Base-by-base conservation (phyloP, 495 filamentous ascomycete genomes). In the Delitschia confertaspora region DNA sequence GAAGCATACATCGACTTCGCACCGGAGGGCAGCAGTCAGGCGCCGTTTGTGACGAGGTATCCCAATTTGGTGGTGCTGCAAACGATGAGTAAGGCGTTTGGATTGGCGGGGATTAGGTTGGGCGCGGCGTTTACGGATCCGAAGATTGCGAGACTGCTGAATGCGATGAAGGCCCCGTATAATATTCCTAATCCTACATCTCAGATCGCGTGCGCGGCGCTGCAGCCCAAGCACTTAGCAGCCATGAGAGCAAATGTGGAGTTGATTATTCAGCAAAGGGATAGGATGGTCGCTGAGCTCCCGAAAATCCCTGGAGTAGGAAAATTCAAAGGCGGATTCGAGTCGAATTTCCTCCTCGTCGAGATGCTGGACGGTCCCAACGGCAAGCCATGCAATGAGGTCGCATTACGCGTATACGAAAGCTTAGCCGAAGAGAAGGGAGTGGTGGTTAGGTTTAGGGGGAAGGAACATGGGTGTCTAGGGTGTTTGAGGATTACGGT, bases 1-100 rank as follows among this genome's bases (percentile, higher is more conserved):
- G 91, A 98, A 67, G 91, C 91, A 22, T 98, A 98, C 64, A 78
- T 98, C 48, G 91, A 98, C 62, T 98, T 96, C 53, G 79, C 93
- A 13, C 75, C 81, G 0, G 75, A 83, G 29, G 80, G 78, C 16
- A 74, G 82, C 23, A 85, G 78, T 59, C 71, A 95, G 13, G 91
- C 91, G n/a, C 83, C 93, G 60, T 93, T 83, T 85, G 89, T 91
- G 6, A 71, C 69, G 11, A 87, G 93, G 56, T 93, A 80, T 78
- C 88, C 89, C n/a, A 98, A 96, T 59, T 70, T 98, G 8, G 88
- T 95, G 16, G 87, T 98, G 25, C 91, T 95, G 88, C 91, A 98
- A 68, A 96, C 91, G 1, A 68, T 95, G 9, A 88, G 83, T 56
- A 98, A 98, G 63, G 91, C 85, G 0, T 98, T 98, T 56, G 91